A percentile compares a stretch with the other conserved stretches of the same genome.
phyloP scores from a whole-genome alignment of 148 eudicot genomes.

The Bassia scoparia region DNA sequence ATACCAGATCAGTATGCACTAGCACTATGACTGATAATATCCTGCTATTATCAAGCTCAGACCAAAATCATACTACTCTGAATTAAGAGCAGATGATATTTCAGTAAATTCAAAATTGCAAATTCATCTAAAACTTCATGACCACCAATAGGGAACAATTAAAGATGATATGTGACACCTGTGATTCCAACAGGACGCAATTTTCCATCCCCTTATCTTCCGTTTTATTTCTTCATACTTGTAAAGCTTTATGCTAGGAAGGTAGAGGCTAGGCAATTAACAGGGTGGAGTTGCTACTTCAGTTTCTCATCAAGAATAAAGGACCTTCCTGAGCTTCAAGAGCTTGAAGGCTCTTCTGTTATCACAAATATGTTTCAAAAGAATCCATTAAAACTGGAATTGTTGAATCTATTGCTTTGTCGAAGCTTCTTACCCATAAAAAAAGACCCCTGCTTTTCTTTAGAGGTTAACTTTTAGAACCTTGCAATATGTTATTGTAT shows the following conservation, averaged over 20 bases:
- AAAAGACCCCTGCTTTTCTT: too few relatives aligned
- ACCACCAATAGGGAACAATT: not conserved
- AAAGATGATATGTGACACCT: not conserved
- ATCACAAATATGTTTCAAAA: not conserved
- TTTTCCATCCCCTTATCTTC: not conserved
- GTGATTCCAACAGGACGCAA: not conserved
- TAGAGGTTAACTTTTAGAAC: too few relatives aligned
- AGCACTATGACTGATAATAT: not conserved
- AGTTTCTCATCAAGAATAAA: not conserved
- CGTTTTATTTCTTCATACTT: not conserved
- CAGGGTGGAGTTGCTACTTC: not conserved
- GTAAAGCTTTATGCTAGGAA: not conserved
- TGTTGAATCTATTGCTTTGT: too few relatives aligned
- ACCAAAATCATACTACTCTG: too few relatives aligned
- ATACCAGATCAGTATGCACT: not conserved
- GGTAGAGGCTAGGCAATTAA: not conserved
- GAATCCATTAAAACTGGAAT: too few relatives aligned
- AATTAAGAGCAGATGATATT: too few relatives aligned
- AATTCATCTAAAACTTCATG: not conserved
- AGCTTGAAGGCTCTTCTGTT: not conserved
- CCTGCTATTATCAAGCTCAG: too few relatives aligned
- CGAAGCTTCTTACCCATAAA: too few relatives aligned
- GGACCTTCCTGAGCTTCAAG: not conserved
- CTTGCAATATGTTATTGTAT: too few relatives aligned
- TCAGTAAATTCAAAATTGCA: not conserved